Conservation (phyloP, 2,329 filamentous ascomycete species). For the Cladosporium sp. region DNA sequence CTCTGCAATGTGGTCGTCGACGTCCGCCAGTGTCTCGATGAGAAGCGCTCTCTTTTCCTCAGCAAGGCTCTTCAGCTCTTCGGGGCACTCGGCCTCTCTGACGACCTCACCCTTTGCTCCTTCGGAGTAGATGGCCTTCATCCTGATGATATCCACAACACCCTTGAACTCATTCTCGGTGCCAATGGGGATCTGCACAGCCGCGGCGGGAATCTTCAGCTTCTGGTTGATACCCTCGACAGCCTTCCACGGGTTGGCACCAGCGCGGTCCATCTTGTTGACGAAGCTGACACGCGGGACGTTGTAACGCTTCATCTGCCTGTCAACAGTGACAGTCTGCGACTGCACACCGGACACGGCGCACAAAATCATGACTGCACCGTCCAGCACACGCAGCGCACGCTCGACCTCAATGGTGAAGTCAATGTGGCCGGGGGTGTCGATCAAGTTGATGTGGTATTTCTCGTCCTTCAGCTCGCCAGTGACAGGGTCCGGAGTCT, state of each 20-base stretch:
- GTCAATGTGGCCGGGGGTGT: constrained; percentile 97
- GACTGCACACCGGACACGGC: constrained; percentile 96
- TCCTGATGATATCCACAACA: constrained; percentile 86
- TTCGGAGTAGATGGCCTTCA: constrained; percentile 92
- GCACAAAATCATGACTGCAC: constrained; percentile 97
- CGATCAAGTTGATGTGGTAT: constrained; percentile 98
- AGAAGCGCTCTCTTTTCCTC: constrained; percentile 80
- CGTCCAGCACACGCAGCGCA: constrained; percentile 89
- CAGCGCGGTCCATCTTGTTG: constrained; percentile 99
- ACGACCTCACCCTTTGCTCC: constrained; percentile 76
- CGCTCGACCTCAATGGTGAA: constrained; percentile 99
- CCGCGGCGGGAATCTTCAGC: constrained; percentile 87
- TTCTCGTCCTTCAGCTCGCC: constrained; percentile 81
- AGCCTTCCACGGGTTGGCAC: constrained; percentile 95
- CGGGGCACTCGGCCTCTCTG: constrained; percentile 77
- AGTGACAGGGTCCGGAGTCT: constrained; percentile 43
- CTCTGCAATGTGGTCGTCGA: constrained; percentile 97
- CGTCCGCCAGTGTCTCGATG: constrained; percentile 93
- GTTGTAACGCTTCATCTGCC: constrained; percentile 98
- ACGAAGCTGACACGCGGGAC: constrained; percentile 93
- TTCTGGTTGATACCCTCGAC: constrained; percentile 98
- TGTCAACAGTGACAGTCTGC: constrained; percentile 96
- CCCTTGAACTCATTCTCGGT: constrained; percentile 88
- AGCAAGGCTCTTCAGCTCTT: constrained; percentile 72
- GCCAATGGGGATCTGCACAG: constrained; percentile 92